These are phyloP conservation scores for Porogramme epimiltina DNA, from an alignment of 1,284 basidiomycete genomes.

Conservation along the genomic window DNA sequence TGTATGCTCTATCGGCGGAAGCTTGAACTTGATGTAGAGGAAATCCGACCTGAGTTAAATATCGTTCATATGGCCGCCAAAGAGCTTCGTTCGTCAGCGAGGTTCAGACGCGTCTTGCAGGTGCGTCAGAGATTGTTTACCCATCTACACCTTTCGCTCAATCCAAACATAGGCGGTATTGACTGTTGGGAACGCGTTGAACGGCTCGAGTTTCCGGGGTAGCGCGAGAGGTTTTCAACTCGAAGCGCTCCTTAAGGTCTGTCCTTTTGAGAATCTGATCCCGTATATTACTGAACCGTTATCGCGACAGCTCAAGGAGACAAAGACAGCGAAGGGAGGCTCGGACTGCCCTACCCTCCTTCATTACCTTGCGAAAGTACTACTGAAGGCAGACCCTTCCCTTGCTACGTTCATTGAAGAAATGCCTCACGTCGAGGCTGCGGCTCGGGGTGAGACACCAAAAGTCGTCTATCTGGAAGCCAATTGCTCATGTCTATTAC, in stretches of 20 bases:
- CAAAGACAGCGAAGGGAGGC: constrained; percentile 70
- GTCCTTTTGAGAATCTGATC: not conserved
- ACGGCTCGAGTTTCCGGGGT: constrained; percentile 82
- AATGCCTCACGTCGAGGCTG: constrained; percentile 79
- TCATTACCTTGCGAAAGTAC: constrained; percentile 80
- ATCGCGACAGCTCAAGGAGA: constrained; percentile 73
- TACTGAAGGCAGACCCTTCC: constrained; percentile 70
- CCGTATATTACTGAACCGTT: too few species aligned
- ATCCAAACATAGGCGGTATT: constrained; percentile 57
- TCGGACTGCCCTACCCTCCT: constrained; percentile 81
- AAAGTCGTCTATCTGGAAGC: not conserved
- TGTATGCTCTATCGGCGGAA: constrained; percentile 84
- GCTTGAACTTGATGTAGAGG: constrained; percentile 82
- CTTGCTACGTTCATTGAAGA: constrained; percentile 81
- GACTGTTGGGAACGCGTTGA: constrained; percentile 80
- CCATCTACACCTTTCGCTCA: constrained; percentile 2
- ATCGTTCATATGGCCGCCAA: constrained; percentile 74
- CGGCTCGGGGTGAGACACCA: constrained; percentile 66
- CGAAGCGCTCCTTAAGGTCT: constrained; percentile 79
- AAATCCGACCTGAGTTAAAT: constrained; percentile 81
- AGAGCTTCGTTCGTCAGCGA: constrained; percentile 71
- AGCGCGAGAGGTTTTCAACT: constrained; percentile 84
- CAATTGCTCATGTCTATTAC: not conserved
- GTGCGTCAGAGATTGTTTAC: constrained; percentile 39
- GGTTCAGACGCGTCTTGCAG: constrained; percentile 73